phyloP scores from a whole-genome alignment of 768 basidiomycete genomes.

The Rhodotorula toruloides region DNA sequence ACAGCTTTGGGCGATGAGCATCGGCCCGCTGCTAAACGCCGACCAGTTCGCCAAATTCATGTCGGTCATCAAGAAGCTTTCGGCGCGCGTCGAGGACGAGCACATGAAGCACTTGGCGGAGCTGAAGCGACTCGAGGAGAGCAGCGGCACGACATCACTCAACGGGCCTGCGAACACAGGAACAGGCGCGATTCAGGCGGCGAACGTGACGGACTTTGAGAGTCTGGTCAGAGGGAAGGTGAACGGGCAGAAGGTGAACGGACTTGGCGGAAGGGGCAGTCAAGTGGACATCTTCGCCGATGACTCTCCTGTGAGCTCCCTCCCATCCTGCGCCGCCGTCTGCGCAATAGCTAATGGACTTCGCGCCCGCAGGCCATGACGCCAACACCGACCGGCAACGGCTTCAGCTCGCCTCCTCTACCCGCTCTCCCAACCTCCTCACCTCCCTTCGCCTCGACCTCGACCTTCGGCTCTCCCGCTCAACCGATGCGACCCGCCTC shows the following conservation, averaged over 20 bases:
- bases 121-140: slow-evolving; percentile 79
- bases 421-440: slow-evolving; percentile 10
- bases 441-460: slow-evolving; percentile 4
- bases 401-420: slow-evolving; percentile 6
- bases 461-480: neutral
- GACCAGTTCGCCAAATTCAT: slow-evolving; percentile 84
- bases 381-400: slow-evolving; percentile 8
- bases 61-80: slow-evolving; percentile 53
- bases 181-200: slow-evolving; percentile 45
- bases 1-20: slow-evolving; percentile 94
- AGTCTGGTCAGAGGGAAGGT: slow-evolving; percentile 59
- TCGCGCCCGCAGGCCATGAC: slow-evolving; percentile 6
- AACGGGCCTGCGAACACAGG: slow-evolving; percentile 39
- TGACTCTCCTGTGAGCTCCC: slow-evolving; percentile 6
- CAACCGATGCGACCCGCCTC: neutral
- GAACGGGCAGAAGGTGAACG: slow-evolving; percentile 16
- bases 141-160: slow-evolving; percentile 6
- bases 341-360: neutral
- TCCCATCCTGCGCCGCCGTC: neutral
- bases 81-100: slow-evolving; percentile 84
- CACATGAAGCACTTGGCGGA: slow-evolving; percentile 89
- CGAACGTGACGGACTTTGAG: slow-evolving; percentile 71
- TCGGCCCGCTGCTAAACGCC: slow-evolving; percentile 54
- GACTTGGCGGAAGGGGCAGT: slow-evolving; percentile 10
- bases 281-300: slow-evolving; percentile 36